These are phyloP conservation scores for Pseudozyma hubeiensis DNA, from an alignment of 1,284 basidiomycete species.

Conservation along the genomic window DNA sequence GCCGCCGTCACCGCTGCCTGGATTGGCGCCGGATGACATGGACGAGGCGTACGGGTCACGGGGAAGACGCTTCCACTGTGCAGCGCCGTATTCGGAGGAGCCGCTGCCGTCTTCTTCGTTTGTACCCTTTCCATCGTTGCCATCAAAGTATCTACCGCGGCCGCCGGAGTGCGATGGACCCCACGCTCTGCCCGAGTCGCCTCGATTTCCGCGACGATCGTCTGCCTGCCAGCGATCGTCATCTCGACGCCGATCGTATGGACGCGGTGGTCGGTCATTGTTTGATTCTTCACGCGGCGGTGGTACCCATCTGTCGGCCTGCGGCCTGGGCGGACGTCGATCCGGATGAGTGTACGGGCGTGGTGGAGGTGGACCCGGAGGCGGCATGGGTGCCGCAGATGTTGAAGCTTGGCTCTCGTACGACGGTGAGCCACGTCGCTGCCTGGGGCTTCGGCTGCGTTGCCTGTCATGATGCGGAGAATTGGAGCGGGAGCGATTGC, in stretches of 20 bases:
- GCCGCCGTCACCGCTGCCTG: slow-evolving; percentile 18
- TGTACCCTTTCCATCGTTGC: background rate
- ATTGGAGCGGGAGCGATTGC: slow-evolving; percentile 1
- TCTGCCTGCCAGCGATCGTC: slow-evolving; percentile 16
- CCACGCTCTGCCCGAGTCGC: slow-evolving; percentile 10
- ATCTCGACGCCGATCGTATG: slow-evolving; percentile 12
- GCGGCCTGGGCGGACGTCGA: slow-evolving; percentile 38
- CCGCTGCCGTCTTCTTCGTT: background rate
- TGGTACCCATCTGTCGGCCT: slow-evolving; percentile 41
- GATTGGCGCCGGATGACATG: slow-evolving; percentile 13
- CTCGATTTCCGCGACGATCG: slow-evolving; percentile 1
- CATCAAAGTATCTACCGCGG: slow-evolving; percentile 38
- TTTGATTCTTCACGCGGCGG: slow-evolving; percentile 26
- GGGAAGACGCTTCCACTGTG: slow-evolving; percentile 44
- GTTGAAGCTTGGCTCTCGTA: slow-evolving; percentile 21
- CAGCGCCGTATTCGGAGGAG: slow-evolving; percentile 32
- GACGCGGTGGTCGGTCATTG: slow-evolving; percentile 1
- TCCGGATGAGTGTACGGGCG: slow-evolving; percentile 31
- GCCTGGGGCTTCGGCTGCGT: slow-evolving; percentile 14
- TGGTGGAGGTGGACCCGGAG: slow-evolving; percentile 5
- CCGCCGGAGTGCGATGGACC: slow-evolving; percentile 7
- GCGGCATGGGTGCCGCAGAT: slow-evolving; percentile 11
- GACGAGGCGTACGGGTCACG: slow-evolving; percentile 42
- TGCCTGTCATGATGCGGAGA: slow-evolving; percentile 3
- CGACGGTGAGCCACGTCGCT: slow-evolving; percentile 20